Percentiles rank a stretch among this genome's conserved stretches.
phyloP scores from a whole-genome alignment of 1,284 basidiomycete species.

The Rugiboletus extremiorientalis region DNA sequence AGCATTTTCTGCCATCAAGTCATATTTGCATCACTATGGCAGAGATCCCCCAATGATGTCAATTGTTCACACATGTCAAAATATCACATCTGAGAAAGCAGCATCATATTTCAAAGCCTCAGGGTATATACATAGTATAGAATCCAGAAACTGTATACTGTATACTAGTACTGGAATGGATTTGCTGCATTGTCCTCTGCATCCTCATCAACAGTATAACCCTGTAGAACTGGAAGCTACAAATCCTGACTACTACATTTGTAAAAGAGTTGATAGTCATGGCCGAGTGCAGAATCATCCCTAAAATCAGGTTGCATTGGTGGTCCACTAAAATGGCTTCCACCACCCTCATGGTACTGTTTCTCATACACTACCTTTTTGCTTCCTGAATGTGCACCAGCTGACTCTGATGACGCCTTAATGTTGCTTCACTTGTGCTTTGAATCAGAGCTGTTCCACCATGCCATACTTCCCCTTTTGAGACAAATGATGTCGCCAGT shows the following conservation, averaged over 20 bases:
- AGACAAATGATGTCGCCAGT: neutral
- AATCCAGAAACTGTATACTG: too few relatives aligned
- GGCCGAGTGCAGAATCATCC: neutral
- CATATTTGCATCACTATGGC: neutral
- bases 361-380: neutral
- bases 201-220: neutral
- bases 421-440: conserved; percentile 11
- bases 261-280: conserved; percentile 1
- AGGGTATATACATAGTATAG: neutral
- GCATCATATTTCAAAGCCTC: neutral
- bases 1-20: neutral
- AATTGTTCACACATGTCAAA: neutral
- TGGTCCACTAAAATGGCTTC: neutral
- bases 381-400: neutral
- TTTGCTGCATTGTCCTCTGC: neutral
- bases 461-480: neutral
- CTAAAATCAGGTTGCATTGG: neutral
- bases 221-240: neutral
- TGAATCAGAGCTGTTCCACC: conserved; percentile 16
- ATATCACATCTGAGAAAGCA: neutral
- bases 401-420: too few relatives aligned
- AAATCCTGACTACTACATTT: neutral
- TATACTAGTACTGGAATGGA: too few relatives aligned
- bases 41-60: neutral
- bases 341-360: neutral